These are phyloP conservation scores for Geosmithia putterillii DNA, from an alignment of 2,329 filamentous ascomycete genomes.

Conservation along the genomic window DNA sequence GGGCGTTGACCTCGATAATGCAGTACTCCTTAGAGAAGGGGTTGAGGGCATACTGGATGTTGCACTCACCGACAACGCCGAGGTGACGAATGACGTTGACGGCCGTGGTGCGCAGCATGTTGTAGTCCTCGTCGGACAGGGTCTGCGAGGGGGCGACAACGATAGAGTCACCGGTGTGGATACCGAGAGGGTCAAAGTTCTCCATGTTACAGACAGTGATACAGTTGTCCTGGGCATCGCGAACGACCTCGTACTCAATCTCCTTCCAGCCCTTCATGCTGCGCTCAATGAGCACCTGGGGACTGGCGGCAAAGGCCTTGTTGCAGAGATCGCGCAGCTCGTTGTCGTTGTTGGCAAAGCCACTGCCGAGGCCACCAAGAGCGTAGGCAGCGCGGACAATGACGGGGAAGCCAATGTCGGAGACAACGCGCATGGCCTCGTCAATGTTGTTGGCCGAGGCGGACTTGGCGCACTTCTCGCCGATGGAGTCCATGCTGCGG, in stretches of 20 bases:
- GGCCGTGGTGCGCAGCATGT: conserved; percentile 94
- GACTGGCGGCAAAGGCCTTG: conserved; percentile 89
- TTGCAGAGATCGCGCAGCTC: conserved; percentile 81
- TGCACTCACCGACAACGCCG: conserved; percentile 95
- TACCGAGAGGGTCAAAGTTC: conserved; percentile 96
- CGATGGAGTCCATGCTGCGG: conserved; percentile 95
- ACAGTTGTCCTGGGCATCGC: conserved; percentile 92
- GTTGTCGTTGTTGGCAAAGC: conserved; percentile 80
- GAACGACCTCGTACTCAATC: conserved; percentile 96
- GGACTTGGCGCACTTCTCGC: conserved; percentile 95
- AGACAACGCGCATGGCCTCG: conserved; percentile 78
- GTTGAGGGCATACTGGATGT: conserved; percentile 96
- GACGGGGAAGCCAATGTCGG: conserved; percentile 89
- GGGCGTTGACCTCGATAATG: conserved; percentile 98
- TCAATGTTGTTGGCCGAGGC: conserved; percentile 81
- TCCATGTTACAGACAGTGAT: conserved; percentile 99
- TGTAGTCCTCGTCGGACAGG: conserved; percentile 94
- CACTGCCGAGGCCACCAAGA: conserved; percentile 85
- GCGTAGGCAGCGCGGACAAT: conserved; percentile 96
- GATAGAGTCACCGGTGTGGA: conserved; percentile 96
- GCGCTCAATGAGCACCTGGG: conserved; percentile 90
- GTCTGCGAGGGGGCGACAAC: conserved; percentile 97
- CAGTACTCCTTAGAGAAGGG: conserved; percentile 93
- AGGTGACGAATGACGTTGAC: conserved; percentile 96
- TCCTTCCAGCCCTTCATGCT: conserved; percentile 99